These are phyloP conservation scores for Carpinus viminea DNA, from an alignment of 306 rosid species.

Conservation along the genomic window DNA sequence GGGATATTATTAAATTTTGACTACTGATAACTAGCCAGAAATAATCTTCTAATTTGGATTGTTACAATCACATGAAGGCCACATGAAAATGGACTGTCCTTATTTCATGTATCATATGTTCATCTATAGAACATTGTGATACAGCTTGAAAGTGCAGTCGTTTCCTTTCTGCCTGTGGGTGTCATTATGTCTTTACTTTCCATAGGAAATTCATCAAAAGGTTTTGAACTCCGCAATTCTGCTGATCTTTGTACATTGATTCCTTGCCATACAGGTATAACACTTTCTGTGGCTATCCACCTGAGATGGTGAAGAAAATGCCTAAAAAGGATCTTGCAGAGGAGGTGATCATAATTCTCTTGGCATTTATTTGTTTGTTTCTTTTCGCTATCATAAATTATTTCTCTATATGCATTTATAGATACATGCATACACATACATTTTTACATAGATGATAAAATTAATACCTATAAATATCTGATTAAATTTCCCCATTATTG, in stretches of 20 bases:
- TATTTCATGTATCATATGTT: neutral
- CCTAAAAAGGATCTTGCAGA: constrained; percentile 98
- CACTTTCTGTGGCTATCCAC: constrained; percentile 94
- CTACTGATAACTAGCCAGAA: neutral
- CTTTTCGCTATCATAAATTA: constrained; percentile 6
- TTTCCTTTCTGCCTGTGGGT: neutral
- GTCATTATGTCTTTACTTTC: neutral
- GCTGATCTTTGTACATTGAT: constrained; percentile 33
- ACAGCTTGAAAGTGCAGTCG: neutral
- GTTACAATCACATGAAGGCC: neutral
- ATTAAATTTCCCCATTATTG: neutral
- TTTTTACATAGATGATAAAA: neutral
- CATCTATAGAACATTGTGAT: constrained; percentile 4
- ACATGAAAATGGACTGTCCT: neutral
- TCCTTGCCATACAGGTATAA: constrained; percentile 66
- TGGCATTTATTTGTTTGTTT: neutral
- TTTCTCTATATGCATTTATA: neutral
- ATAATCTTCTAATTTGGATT: neutral
- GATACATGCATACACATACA: neutral
- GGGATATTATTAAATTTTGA: neutral
- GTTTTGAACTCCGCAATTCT: neutral
- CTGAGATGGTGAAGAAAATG: constrained; percentile 98
- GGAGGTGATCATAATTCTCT: constrained; percentile 64
- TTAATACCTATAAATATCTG: too few species aligned
- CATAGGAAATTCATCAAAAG: constrained; percentile 6